A percentile compares a stretch with the other conserved stretches of the same genome.
Evolutionary conservation across 2,329 filamentous ascomycete genomes (phyloP).

Genomic region (Sarocladium strictum): DNA sequence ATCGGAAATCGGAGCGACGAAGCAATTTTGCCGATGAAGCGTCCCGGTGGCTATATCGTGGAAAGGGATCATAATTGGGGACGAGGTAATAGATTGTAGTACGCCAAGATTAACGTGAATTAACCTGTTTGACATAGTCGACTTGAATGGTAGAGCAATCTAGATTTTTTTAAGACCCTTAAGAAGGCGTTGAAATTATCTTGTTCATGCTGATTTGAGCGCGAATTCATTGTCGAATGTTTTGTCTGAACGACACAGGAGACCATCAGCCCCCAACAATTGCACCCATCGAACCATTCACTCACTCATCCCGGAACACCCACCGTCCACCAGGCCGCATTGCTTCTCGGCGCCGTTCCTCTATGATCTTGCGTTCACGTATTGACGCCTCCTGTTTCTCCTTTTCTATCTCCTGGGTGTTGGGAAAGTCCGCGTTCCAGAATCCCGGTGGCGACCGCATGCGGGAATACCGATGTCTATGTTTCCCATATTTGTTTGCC

Average conservation of each 20-base stretch:
- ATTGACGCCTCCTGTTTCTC: slow-evolving; percentile 61
- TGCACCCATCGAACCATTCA: neutral
- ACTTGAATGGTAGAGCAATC: no score
- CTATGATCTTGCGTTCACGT: slow-evolving; percentile 58
- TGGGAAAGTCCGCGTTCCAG: slow-evolving; percentile 86
- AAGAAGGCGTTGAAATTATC: no score
- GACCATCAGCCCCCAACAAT: neutral
- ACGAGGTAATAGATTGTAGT: no score
- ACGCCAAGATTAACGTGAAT: no score
- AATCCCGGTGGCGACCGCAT: slow-evolving; percentile 75
- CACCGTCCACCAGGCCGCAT: slow-evolving; percentile 71
- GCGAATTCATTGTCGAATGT: no score
- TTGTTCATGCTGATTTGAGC: no score
- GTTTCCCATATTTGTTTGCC: slow-evolving; percentile 70
- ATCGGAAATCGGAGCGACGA: no score
- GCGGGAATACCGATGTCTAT: slow-evolving; percentile 68
- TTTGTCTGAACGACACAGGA: neutral
- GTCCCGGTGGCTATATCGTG: no score
- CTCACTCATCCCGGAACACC: slow-evolving; percentile 74
- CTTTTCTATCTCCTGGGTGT: slow-evolving; percentile 69
- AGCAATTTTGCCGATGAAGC: no score
- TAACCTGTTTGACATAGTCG: no score
- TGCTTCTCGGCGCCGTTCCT: slow-evolving; percentile 74
- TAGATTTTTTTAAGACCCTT: no score
- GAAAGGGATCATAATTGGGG: no score